These are phyloP conservation scores for Chlamydomonas reinhardtii DNA, from an alignment of 163 green algal genomes.

Conservation along the genomic window DNA sequence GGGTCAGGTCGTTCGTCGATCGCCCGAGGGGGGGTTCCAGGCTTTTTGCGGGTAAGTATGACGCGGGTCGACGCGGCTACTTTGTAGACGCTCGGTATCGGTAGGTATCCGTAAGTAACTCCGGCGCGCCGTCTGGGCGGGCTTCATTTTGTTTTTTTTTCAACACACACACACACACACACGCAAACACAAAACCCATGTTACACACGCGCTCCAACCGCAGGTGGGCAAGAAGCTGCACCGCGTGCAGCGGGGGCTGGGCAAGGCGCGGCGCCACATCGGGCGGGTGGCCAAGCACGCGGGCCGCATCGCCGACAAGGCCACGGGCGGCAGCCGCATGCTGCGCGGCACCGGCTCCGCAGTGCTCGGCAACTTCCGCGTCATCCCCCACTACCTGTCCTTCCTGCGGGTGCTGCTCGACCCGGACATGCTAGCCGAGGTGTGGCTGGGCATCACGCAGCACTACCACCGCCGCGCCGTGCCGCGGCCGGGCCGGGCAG, in stretches of 20 bases:
- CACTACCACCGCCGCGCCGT: background rate
- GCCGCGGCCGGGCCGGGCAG: background rate
- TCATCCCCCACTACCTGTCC: constrained; percentile 24
- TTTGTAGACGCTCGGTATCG: too few species aligned
- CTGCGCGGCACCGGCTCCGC: background rate
- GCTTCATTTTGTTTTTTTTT: too few species aligned
- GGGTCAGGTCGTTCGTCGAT: too few species aligned
- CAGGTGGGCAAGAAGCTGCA: background rate
- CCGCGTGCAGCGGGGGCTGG: constrained; percentile 10
- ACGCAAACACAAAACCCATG: too few species aligned
- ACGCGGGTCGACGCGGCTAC: too few species aligned
- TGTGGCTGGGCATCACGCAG: constrained; percentile 31
- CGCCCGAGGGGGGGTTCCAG: too few species aligned
- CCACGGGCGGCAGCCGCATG: constrained; percentile 1
- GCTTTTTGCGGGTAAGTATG: too few species aligned
- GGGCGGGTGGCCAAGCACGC: too few species aligned
- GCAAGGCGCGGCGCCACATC: background rate
- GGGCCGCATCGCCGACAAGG: background rate
- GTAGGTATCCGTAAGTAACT: too few species aligned
- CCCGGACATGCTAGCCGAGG: constrained; percentile 9
- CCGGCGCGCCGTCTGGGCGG: too few species aligned
- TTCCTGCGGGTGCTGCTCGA: constrained; percentile 37
- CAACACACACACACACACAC: too few species aligned
- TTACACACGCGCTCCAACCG: too few species aligned
- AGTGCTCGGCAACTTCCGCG: background rate